Evolutionary conservation across 1,284 basidiomycete species (phyloP).

Genomic region (Psilocybe mexicana): DNA sequence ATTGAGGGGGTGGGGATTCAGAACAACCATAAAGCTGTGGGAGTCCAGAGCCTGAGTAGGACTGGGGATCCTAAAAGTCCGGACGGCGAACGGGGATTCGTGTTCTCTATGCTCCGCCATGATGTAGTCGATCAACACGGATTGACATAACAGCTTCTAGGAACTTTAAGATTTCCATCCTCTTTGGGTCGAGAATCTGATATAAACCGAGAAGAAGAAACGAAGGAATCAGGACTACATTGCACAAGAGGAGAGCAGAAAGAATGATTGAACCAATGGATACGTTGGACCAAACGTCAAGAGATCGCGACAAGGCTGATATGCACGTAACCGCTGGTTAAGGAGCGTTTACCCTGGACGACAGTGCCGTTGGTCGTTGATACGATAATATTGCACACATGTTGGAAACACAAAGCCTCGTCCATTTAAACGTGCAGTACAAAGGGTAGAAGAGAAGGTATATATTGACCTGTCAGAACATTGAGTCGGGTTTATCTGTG

Average conservation of each 20-base stretch:
- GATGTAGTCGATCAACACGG: too few relatives aligned
- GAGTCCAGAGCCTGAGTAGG: neutral
- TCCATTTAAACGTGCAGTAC: constrained; percentile 12
- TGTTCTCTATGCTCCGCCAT: too few relatives aligned
- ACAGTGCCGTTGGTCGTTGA: too few relatives aligned
- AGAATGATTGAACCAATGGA: neutral
- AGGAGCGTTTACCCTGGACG: too few relatives aligned
- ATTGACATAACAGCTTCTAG: too few relatives aligned
- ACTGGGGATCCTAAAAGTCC: neutral
- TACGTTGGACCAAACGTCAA: neutral
- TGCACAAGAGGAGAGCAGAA: neutral
- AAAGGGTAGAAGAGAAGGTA: constrained; percentile 3
- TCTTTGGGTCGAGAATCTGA: too few relatives aligned
- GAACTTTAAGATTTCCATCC: too few relatives aligned
- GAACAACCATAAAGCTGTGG: neutral
- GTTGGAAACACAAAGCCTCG: neutral
- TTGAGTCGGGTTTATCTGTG: constrained; percentile 4
- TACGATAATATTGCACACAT: too few relatives aligned
- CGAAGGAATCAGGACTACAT: neutral
- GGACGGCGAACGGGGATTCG: too few relatives aligned
- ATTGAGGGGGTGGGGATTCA: neutral
- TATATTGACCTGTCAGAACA: constrained; percentile 1
- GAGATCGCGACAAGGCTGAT: neutral
- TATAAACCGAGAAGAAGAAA: neutral
- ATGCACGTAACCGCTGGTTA: too few relatives aligned